These are phyloP conservation scores for Microdochium trichocladiopsis DNA, from an alignment of 2,329 filamentous ascomycete species.

Conservation along the genomic window DNA sequence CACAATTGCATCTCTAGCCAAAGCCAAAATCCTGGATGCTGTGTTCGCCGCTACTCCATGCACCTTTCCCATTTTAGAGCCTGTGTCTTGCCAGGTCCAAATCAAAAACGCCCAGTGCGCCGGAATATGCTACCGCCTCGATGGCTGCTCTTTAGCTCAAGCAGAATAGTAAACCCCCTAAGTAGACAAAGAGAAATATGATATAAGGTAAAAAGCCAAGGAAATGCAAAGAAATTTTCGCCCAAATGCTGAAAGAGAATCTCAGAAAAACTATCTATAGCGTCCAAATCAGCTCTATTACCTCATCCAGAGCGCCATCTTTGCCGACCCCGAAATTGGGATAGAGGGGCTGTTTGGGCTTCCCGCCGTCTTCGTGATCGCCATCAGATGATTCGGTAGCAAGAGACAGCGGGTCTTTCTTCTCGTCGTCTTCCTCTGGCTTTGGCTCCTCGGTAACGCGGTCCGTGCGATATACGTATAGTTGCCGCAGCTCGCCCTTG, in stretches of 20 bases:
- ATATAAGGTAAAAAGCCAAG: too few species aligned
- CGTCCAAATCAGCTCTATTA: constrained; percentile 44
- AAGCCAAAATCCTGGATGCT: too few species aligned
- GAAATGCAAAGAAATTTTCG: too few species aligned
- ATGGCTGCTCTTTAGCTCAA: too few species aligned
- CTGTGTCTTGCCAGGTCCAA: neutral
- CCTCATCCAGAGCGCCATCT: constrained; percentile 28
- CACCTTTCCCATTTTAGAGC: too few species aligned
- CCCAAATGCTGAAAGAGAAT: too few species aligned
- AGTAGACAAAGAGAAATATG: too few species aligned
- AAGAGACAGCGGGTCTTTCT: neutral
- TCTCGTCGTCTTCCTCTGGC: neutral
- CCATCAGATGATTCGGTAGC: neutral
- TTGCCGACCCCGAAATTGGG: neutral
- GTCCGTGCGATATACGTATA: constrained; percentile 34
- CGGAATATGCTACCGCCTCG: too few species aligned
- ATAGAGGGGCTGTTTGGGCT: neutral
- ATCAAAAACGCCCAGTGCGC: neutral
- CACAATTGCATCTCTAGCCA: too few species aligned
- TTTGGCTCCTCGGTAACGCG: neutral
- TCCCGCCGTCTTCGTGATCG: neutral
- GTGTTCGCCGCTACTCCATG: too few species aligned
- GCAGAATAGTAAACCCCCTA: too few species aligned
- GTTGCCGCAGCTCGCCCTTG: constrained; percentile 40
- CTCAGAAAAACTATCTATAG: constrained; percentile 2